phyloP scores from a whole-genome alignment of 1,139 yeast genomes.

The Hemisphaericaspora lyxosophila region DNA sequence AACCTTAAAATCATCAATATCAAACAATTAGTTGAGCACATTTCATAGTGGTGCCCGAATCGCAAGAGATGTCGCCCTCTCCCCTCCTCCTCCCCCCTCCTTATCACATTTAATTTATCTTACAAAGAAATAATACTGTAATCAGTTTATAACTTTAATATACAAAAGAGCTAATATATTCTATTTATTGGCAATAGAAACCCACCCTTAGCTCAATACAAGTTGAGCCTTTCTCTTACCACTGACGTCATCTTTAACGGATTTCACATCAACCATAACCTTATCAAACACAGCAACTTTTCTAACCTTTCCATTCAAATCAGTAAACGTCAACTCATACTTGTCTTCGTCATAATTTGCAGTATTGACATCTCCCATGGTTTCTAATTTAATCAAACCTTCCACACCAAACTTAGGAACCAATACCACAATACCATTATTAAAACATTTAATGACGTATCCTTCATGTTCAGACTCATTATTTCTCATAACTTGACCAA shows the following conservation, averaged over 20 bases:
- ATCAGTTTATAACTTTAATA: too few relatives aligned
- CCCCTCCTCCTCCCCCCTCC: too few relatives aligned
- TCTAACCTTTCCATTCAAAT: constrained; percentile 41
- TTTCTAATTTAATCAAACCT: constrained; percentile 81
- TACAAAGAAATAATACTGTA: too few relatives aligned
- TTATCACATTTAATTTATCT: too few relatives aligned
- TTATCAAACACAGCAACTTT: constrained; percentile 78
- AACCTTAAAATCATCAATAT: constrained; percentile 76
- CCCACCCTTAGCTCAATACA: constrained; percentile 50
- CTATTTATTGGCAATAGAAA: constrained; percentile 1
- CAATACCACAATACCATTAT: constrained; percentile 90
- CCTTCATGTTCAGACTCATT: constrained; percentile 79
- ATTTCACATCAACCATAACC: constrained; percentile 77
- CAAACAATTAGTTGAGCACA: constrained; percentile 66
- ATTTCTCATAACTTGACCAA: constrained; percentile 93
- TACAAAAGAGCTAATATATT: constrained; percentile 4
- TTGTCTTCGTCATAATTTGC: constrained; percentile 78
- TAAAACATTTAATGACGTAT: constrained; percentile 85
- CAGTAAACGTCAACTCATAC: constrained; percentile 62
- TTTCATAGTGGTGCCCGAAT: too few relatives aligned
- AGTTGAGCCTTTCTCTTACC: constrained; percentile 93
- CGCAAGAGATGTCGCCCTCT: too few relatives aligned
- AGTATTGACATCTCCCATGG: constrained; percentile 61
- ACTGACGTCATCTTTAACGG: constrained; percentile 80
- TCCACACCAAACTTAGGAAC: constrained; percentile 99